Percentiles rank a stretch among this genome's conserved stretches.
phyloP scores from a whole-genome alignment of 73 alveolate species.

The Symbiodinium natans region DNA sequence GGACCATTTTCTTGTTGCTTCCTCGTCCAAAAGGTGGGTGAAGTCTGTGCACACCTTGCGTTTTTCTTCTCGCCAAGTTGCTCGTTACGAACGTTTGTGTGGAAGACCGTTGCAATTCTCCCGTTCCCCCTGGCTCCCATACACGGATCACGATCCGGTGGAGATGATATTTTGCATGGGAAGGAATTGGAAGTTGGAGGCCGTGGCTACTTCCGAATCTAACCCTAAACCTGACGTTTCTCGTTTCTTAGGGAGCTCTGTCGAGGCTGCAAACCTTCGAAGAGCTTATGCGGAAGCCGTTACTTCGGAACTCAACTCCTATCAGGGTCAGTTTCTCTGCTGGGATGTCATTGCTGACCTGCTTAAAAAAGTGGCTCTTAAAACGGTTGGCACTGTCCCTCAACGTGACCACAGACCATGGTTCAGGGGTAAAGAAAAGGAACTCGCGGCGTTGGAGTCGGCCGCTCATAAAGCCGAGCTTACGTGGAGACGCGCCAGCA shows the following conservation, averaged over 20 bases:
- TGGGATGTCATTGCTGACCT: constrained; percentile 14
- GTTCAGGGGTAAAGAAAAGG: constrained; percentile 3
- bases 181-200: not conserved
- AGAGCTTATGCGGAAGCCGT: not conserved
- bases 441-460: not conserved
- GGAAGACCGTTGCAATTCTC: not conserved
- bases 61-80: not conserved
- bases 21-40: not conserved
- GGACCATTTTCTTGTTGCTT: not conserved
- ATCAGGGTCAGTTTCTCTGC: not conserved
- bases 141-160: not conserved
- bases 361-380: not conserved
- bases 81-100: too few relatives aligned
- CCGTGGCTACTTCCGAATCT: not conserved
- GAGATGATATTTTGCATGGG: not conserved
- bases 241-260: not conserved
- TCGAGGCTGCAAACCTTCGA: not conserved
- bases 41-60: not conserved
- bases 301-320: not conserved
- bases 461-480: not conserved
- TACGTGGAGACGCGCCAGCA: not conserved
- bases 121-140: not conserved
- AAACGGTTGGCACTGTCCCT: constrained; percentile 3
- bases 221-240: not conserved
- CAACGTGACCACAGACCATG: not conserved